These are phyloP conservation scores for Lepidium africanum DNA, from an alignment of 345 rosid species.

Conservation along the genomic window DNA sequence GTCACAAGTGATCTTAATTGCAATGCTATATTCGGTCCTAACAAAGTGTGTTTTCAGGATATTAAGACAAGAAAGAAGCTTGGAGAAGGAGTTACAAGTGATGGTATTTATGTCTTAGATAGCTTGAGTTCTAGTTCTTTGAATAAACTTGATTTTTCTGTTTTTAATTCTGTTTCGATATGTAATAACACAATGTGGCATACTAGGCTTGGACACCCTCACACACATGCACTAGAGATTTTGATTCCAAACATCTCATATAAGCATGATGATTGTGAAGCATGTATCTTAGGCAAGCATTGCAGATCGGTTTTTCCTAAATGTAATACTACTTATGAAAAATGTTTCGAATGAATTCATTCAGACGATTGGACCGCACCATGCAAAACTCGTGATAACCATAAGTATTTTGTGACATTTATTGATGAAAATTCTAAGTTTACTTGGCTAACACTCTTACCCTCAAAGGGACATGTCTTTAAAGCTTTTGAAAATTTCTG, in stretches of 20 bases:
- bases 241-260: not conserved
- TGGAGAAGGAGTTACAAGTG: not conserved
- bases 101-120: not conserved
- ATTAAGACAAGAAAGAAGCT: not conserved
- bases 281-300: not conserved
- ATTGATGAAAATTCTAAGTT: not conserved
- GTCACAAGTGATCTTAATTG: not conserved
- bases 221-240: not conserved
- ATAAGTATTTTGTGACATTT: not conserved
- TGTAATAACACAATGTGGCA: not conserved
- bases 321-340: not conserved
- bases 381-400: not conserved
- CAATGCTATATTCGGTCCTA: not conserved
- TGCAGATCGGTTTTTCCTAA: not conserved
- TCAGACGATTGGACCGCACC: not conserved
- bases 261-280: not conserved
- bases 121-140: no score
- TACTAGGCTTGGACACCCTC: not conserved
- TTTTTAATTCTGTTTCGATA: no score
- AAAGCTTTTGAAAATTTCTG: not conserved
- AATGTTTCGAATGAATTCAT: not conserved
- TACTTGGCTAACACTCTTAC: not conserved
- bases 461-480: not conserved
- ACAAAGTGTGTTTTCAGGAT: not conserved
- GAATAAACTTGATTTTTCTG: not conserved